A percentile compares a stretch with the other conserved stretches of the same genome.
Evolutionary conservation across 306 rosid genomes (phyloP).

Genomic region (Prinsepia uniflora): DNA sequence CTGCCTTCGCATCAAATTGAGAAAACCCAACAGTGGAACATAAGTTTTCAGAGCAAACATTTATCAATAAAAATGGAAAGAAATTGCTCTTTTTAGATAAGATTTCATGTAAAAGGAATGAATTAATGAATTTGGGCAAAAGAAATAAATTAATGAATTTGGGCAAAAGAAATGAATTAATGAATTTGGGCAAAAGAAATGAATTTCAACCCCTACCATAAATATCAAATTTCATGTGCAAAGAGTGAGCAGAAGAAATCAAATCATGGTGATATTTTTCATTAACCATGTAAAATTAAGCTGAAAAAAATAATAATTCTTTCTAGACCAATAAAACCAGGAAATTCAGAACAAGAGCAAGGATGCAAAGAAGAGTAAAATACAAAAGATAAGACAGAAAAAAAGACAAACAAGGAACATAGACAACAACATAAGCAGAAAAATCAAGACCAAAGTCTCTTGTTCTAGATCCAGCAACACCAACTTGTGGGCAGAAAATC

Average conservation of each 20-base stretch:
- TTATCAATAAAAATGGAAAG: not conserved
- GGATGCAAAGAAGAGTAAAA: not conserved
- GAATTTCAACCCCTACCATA: not conserved
- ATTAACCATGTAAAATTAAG: not conserved
- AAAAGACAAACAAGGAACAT: not conserved
- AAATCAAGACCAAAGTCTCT: not conserved
- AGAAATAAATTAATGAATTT: not conserved
- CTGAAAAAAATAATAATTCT: not conserved
- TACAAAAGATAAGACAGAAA: not conserved
- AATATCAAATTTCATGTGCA: not conserved
- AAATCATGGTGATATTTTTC: not conserved
- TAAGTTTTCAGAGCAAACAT: not conserved
- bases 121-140: not conserved
- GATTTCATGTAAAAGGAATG: not conserved
- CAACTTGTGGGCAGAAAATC: not conserved
- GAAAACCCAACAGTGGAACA: not conserved
- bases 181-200: no score
- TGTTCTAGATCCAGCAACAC: conserved; percentile 21
- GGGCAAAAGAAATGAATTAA: not conserved
- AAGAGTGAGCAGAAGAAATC: conserved; percentile 8
- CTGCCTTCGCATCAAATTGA: conserved; percentile 19
- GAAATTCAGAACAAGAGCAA: not conserved
- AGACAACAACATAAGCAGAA: not conserved
- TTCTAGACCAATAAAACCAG: not conserved
- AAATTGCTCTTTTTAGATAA: not conserved